phyloP scores from a whole-genome alignment of 2,329 filamentous ascomycete genomes.

The Annulohypoxylon truncatum region DNA sequence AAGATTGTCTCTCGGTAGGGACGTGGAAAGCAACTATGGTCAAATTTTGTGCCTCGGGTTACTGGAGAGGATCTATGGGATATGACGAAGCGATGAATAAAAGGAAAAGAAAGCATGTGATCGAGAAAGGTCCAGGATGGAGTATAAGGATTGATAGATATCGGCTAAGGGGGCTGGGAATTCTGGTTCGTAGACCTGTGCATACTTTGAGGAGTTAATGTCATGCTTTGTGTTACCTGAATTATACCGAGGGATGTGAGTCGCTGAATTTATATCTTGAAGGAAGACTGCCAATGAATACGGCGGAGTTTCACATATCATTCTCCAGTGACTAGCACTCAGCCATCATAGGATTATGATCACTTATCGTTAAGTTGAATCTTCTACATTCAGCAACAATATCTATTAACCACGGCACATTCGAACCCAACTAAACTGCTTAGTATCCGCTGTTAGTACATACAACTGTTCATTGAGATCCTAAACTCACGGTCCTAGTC shows the following conservation, averaged over 20 bases:
- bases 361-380: no score
- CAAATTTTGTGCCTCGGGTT: neutral
- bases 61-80: constrained; percentile 3
- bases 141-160: constrained; percentile 33
- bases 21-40: neutral
- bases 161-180: constrained; percentile 19
- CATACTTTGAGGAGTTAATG: constrained; percentile 22
- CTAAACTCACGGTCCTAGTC: no score
- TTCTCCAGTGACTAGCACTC: no score
- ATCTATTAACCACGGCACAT: no score
- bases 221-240: neutral
- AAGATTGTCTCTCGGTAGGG: neutral
- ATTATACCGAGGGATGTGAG: neutral
- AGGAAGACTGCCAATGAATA: no score
- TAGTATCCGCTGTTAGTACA: no score
- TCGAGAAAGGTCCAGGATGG: constrained; percentile 19
- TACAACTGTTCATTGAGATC: no score
- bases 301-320: no score
- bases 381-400: no score
- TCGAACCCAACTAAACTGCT: no score
- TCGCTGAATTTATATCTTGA: no score
- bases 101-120: constrained; percentile 23
- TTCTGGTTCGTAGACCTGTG: constrained; percentile 27
- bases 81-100: constrained; percentile 19
- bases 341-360: no score